phyloP scores from a whole-genome alignment of 306 rosid species.

The Cucumis hystrix region DNA sequence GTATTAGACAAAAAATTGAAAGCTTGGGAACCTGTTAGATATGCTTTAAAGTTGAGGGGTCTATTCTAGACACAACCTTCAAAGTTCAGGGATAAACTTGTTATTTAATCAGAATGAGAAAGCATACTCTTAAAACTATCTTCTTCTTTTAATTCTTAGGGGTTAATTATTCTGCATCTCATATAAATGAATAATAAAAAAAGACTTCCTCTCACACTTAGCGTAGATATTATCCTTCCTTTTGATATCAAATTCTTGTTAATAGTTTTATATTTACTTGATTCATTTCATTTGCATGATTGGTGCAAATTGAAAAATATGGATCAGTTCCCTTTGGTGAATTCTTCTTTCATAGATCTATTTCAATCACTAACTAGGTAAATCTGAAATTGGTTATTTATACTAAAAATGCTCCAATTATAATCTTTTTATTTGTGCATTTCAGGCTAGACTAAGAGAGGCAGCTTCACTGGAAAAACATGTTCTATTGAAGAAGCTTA shows the following conservation, averaged over 20 bases:
- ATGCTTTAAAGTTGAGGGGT: background rate
- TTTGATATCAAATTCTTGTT: background rate
- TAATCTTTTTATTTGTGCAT: constrained; percentile 14
- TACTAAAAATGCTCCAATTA: background rate
- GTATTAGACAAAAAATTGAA: background rate
- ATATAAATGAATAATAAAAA: background rate
- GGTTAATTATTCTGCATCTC: background rate
- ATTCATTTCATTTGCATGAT: background rate
- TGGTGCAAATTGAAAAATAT: background rate
- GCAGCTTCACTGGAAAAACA: constrained; percentile 88
- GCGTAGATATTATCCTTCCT: background rate
- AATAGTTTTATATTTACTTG: background rate
- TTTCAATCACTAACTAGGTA: background rate
- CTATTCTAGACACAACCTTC: background rate
- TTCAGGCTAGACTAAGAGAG: constrained; percentile 83
- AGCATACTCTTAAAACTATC: background rate
- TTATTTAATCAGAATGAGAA: background rate
- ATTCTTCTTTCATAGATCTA: background rate
- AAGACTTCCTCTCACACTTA: background rate
- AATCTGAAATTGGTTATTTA: background rate
- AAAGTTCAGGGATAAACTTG: background rate
- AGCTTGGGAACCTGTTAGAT: background rate
- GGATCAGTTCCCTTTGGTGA: background rate
- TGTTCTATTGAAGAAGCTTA: constrained; percentile 82
- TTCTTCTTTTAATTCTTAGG: background rate